Evolutionary conservation across 2,329 filamentous ascomycete genomes (phyloP).

Genomic region (Zopfia rhizophila): DNA sequence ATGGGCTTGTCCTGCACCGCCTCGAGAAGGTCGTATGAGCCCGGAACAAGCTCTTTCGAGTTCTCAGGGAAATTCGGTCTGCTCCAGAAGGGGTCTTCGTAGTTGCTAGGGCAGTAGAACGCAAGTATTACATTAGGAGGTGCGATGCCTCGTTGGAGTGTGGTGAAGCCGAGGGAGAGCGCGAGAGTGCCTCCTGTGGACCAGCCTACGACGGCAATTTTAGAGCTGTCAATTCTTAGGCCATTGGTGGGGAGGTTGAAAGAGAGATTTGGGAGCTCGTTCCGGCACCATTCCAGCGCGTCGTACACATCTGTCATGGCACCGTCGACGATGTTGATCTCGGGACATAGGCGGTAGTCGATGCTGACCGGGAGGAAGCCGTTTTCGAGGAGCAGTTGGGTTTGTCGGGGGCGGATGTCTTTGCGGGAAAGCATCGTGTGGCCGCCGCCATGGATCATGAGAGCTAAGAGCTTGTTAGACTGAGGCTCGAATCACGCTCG

Average conservation of each 20-base stretch:
- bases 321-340: constrained; percentile 58
- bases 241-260: constrained; percentile 50
- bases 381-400: constrained; percentile 45
- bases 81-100: constrained; percentile 38
- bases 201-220: constrained; percentile 60
- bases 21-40: constrained; percentile 40
- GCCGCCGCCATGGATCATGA: constrained; percentile 61
- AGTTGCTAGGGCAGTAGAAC: constrained; percentile 59
- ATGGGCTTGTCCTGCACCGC: constrained; percentile 36
- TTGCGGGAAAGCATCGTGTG: constrained; percentile 54
- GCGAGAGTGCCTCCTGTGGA: constrained; percentile 61
- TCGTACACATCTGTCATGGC: constrained; percentile 59
- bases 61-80: constrained; percentile 14
- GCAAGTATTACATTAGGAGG: constrained; percentile 57
- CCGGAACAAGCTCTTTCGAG: constrained; percentile 24
- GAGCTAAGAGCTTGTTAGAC: constrained; percentile 36
- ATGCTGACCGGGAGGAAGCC: constrained; percentile 61
- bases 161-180: constrained; percentile 56
- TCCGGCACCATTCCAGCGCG: constrained; percentile 55
- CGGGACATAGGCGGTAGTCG: constrained; percentile 64
- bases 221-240: constrained; percentile 39
- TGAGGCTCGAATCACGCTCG: background rate
- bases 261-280: constrained; percentile 49
- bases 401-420: constrained; percentile 53
- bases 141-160: constrained; percentile 33